Percentiles rank a stretch among this genome's conserved stretches.
These are phyloP conservation scores for Penicillium diatomitis DNA, from an alignment of 495 filamentous ascomycete species.

Conservation along the genomic window DNA sequence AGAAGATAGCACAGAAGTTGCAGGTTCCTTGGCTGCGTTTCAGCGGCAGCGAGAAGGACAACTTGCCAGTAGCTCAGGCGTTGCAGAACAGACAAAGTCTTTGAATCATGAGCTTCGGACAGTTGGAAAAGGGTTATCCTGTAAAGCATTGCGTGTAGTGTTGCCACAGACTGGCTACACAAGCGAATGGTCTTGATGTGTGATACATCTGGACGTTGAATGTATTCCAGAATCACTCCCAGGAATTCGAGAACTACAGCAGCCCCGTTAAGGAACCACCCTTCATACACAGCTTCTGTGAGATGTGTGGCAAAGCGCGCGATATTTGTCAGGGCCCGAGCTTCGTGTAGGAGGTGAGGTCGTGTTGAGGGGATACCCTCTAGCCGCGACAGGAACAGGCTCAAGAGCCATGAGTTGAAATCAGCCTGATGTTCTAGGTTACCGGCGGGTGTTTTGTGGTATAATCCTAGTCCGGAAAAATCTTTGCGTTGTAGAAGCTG, in stretches of 20 bases:
- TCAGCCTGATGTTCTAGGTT: slow-evolving; percentile 90
- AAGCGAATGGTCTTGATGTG: slow-evolving; percentile 76
- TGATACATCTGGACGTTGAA: slow-evolving; percentile 77
- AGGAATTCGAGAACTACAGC: slow-evolving; percentile 69
- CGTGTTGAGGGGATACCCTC: slow-evolving; percentile 60
- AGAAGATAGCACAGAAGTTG: slow-evolving; percentile 82
- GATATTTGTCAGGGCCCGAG: slow-evolving; percentile 77
- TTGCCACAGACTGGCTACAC: slow-evolving; percentile 68
- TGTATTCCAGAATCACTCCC: slow-evolving; percentile 75
- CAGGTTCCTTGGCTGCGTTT: slow-evolving; percentile 65
- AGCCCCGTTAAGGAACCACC: slow-evolving; percentile 86
- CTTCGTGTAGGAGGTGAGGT: slow-evolving; percentile 65
- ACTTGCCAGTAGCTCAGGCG: slow-evolving; percentile 94
- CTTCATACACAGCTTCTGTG: slow-evolving; percentile 85
- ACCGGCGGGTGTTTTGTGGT: slow-evolving; percentile 81
- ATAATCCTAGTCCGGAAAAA: slow-evolving; percentile 81
- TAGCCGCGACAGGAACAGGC: slow-evolving; percentile 62
- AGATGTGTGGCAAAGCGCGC: slow-evolving; percentile 69
- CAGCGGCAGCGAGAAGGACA: slow-evolving; percentile 68
- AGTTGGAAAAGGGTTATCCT: slow-evolving; percentile 68
- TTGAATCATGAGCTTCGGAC: slow-evolving; percentile 67
- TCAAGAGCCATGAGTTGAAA: slow-evolving; percentile 84
- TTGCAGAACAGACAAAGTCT: slow-evolving; percentile 60
- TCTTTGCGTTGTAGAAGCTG: slow-evolving; percentile 78
- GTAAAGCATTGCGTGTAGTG: slow-evolving; percentile 66